These are phyloP conservation scores for Ammopiptanthus mongolicus DNA, from an alignment of 306 rosid species.

Conservation along the genomic window DNA sequence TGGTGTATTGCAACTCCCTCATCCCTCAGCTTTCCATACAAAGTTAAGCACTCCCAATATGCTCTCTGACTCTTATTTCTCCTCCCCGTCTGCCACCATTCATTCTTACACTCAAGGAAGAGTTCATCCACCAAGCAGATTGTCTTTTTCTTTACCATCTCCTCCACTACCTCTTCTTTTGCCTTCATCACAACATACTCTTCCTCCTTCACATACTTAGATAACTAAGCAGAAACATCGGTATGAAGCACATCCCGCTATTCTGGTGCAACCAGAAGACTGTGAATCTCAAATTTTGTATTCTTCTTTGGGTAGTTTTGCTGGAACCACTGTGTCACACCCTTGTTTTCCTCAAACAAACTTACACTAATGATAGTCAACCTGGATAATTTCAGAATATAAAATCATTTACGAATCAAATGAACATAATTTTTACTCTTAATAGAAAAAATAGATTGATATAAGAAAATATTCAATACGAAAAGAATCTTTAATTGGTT, in stretches of 20 bases:
- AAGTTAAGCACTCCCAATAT: conserved; percentile 63
- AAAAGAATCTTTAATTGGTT: no score
- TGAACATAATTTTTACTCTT: no score
- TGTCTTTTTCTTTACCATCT: conserved; percentile 43
- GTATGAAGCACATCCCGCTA: not conserved
- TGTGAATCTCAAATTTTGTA: conserved; percentile 42
- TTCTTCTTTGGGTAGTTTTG: conserved; percentile 48
- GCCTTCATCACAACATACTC: conserved; percentile 74
- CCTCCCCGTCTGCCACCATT: conserved; percentile 53
- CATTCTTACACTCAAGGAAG: conserved; percentile 61
- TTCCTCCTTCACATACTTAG: conserved; percentile 39
- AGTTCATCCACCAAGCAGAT: conserved; percentile 56
- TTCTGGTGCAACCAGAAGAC: conserved; percentile 16
- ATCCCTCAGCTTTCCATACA: conserved; percentile 65
- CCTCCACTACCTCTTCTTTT: conserved; percentile 53
- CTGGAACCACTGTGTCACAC: conserved; percentile 41
- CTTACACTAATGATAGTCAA: conserved; percentile 45
- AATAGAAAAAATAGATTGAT: no score
- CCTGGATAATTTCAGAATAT: no score
- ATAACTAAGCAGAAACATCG: conserved; percentile 45
- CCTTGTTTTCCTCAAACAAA: conserved; percentile 32
- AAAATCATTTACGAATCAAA: no score
- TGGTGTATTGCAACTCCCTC: conserved; percentile 71
- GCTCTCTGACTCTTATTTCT: conserved; percentile 37
- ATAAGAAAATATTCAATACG: no score